phyloP scores from a whole-genome alignment of 176 grass and related monocot genomes.

The Elymus sibiricus region DNA sequence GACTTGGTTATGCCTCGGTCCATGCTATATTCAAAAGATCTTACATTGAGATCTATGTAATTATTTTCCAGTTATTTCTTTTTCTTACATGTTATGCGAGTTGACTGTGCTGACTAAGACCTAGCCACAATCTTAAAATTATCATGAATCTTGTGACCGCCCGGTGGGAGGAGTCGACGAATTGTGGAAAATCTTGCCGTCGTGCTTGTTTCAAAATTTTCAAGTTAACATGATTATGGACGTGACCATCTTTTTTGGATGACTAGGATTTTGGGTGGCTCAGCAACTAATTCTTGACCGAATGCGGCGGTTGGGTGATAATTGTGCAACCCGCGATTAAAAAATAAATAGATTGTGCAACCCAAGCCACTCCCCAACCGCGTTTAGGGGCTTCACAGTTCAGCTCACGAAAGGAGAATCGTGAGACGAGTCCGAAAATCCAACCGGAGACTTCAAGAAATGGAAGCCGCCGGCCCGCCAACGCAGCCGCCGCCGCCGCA shows the following conservation, averaged over 20 bases:
- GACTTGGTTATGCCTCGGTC: too few relatives aligned
- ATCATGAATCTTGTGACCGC: too few relatives aligned
- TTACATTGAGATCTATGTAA: too few relatives aligned
- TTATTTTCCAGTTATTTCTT: too few relatives aligned
- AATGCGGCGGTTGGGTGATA: not conserved
- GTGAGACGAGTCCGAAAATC: not conserved
- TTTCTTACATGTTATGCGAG: too few relatives aligned
- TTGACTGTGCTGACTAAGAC: too few relatives aligned
- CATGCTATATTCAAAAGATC: too few relatives aligned
- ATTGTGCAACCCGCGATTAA: not conserved
- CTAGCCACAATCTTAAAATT: too few relatives aligned
- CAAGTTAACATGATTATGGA: not conserved
- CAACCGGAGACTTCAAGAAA: conserved; percentile 27
- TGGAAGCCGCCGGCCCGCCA: conserved; percentile 27
- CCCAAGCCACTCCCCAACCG: not conserved
- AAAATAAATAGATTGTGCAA: not conserved
- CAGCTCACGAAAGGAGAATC: not conserved
- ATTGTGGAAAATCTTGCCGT: not conserved
- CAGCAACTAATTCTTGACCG: not conserved
- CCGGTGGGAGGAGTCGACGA: too few relatives aligned
- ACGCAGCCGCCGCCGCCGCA: conserved; percentile 48
- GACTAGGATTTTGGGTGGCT: not conserved
- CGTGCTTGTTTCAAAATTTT: not conserved
- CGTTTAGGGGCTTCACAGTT: not conserved
- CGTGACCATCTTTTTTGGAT: not conserved